Base-by-base conservation (phyloP, 371 early-diverging fungal genomes). In the Neoconidiobolus thromboides region DNA sequence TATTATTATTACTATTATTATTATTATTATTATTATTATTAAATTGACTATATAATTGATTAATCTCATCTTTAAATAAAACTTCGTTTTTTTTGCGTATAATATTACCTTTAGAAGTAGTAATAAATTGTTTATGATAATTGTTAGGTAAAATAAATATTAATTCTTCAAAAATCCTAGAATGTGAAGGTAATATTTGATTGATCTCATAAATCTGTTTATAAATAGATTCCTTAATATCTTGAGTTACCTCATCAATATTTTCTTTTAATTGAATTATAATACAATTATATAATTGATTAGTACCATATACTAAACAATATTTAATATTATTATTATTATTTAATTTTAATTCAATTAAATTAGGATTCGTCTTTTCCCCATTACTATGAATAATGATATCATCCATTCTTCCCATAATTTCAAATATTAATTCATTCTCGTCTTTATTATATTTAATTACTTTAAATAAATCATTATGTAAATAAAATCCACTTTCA, bases 131-230 rank as follows among this genome's bases (percentile, higher is more conserved):
- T 6, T 64, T 58, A 15, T 62, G 57, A 1, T 67, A 47, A 1
- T 40, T 26, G 26, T 43, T 14, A 46, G 71, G 73, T 0, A 75
- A 53, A 5, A 73, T 65, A 12, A 69, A 63, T 1, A 75, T 62
- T 70, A 75, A 69, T 50, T 71, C 67, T 2, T 64, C 65, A 1
- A 71, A 9, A 9, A 76, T 63, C 0, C 46, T 61, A 42, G 69
- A 69, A 46, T 73, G 69, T 1, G 47, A 61, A 1, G 73, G 73
- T 15, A 67, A 65, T 41, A 49, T 50, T 14, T 58, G 60, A 58
- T 75, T 75, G n/a, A 66, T 70, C 3, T 42, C 7, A 38, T 4
- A 50, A 38, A 60, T 7, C 9, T 10, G n/a, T 2, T 3, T 2
- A 5, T 26, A 5, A 15, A 57, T n/a, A 12, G 41, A 38, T 43